Conservation (phyloP, 2,329 filamentous ascomycete species). For the Rugonectria rugulosa region DNA sequence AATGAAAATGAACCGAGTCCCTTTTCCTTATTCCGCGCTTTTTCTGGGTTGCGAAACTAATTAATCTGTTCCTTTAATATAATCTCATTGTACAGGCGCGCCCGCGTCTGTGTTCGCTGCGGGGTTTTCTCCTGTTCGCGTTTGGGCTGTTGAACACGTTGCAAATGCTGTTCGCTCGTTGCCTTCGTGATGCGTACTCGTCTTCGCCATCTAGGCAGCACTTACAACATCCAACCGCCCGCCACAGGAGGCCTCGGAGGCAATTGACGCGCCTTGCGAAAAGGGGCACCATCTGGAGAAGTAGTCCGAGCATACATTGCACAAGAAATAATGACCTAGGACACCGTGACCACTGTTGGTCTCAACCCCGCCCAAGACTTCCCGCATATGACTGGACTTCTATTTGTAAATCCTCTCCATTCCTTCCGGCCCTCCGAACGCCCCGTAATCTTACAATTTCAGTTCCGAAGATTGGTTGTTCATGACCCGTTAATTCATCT, state of each 20-base stretch:
- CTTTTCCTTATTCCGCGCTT: slow-evolving; percentile 3
- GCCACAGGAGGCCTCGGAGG: no score
- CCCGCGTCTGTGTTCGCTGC: no score
- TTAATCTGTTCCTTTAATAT: slow-evolving; percentile 6
- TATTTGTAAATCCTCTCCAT: slow-evolving; percentile 39
- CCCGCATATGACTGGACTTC: slow-evolving; percentile 36
- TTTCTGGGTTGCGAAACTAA: slow-evolving; percentile 4
- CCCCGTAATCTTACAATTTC: slow-evolving; percentile 44
- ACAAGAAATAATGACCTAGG: no score
- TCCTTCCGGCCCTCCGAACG: slow-evolving; percentile 40
- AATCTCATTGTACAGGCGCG: no score
- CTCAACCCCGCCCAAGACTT: slow-evolving; percentile 34
- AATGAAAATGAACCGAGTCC: slow-evolving; percentile 4
- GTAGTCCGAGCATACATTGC: no score
- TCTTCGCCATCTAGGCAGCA: no score
- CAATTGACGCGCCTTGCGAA: slow-evolving; percentile 5
- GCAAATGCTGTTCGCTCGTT: not conserved
- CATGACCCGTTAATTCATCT: slow-evolving; percentile 20
- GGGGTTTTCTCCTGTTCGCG: not conserved
- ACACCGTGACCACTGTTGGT: no score
- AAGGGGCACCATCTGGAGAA: slow-evolving; percentile 14
- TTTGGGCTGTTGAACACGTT: not conserved
- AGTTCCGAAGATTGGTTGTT: slow-evolving; percentile 32
- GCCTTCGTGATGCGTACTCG: no score
- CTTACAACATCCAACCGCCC: no score